Evolutionary conservation across 2,329 filamentous ascomycete genomes (phyloP).

Genomic region (Pseudogymnoascus sp.): DNA sequence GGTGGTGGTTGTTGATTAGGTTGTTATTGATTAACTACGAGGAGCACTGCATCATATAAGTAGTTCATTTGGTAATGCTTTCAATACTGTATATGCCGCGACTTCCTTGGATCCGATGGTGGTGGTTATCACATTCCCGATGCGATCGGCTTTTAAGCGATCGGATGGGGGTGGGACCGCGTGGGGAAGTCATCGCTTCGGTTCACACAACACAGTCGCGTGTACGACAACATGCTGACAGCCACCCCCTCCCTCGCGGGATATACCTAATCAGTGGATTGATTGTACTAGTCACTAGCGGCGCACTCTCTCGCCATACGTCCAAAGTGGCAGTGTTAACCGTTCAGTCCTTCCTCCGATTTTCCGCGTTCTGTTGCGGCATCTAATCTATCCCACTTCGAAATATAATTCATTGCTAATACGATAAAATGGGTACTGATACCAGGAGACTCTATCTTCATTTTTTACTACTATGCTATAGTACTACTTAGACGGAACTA

Average conservation of each 20-base stretch:
- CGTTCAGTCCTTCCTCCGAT: too few relatives aligned
- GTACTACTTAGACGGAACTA: neutral
- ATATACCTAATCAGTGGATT: neutral
- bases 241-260: neutral
- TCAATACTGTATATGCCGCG: neutral
- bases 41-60: neutral
- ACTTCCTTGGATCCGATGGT: neutral
- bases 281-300: neutral
- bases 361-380: too few relatives aligned
- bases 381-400: too few relatives aligned
- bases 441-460: neutral
- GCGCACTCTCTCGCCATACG: neutral
- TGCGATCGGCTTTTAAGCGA: slow-evolving; percentile 8
- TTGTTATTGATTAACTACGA: neutral
- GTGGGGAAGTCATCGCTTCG: neutral
- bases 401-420: neutral
- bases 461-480: neutral
- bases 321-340: too few relatives aligned
- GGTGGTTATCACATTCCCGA: neutral
- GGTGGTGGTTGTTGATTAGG: neutral
- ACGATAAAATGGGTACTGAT: neutral
- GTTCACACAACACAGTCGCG: neutral
- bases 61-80: neutral
- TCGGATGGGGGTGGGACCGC: neutral
- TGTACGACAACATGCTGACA: neutral